Percentiles rank a stretch among this genome's conserved stretches.
Conservation (phyloP, 495 filamentous ascomycete genomes). For the Daldinia decipiens region DNA sequence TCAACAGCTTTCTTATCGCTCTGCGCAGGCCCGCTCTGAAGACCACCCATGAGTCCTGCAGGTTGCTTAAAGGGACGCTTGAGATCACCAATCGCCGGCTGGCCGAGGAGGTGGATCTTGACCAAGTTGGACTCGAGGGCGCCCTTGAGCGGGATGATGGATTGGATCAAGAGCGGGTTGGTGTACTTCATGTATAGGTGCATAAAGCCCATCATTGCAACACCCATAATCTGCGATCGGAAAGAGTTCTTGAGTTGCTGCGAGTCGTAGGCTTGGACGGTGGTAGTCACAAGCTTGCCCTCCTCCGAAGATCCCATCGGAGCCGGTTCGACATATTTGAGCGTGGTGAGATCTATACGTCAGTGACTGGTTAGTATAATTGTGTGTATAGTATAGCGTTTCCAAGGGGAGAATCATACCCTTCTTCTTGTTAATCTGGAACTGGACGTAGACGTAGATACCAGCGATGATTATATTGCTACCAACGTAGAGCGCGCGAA, state of each 20-base stretch:
- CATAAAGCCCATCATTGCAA: constrained; percentile 98
- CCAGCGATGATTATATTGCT: constrained; percentile 89
- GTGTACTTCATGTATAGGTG: constrained; percentile 99
- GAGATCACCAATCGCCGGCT: constrained; percentile 90
- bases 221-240: constrained; percentile 90
- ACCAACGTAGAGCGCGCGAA: constrained; percentile 83
- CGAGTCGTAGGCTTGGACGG: constrained; percentile 90
- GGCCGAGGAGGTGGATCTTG: constrained; percentile 92
- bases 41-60: constrained; percentile 79
- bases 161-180: constrained; percentile 98
- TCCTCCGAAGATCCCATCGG: constrained; percentile 91
- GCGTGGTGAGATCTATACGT: constrained; percentile 86
- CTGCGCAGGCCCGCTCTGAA: constrained; percentile 76
- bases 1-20: constrained; percentile 97
- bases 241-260: constrained; percentile 82
- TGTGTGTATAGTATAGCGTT: neutral
- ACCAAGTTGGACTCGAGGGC: constrained; percentile 92
- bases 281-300: constrained; percentile 94
- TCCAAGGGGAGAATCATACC: constrained; percentile 65
- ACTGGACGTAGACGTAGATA: constrained; percentile 84
- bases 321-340: constrained; percentile 97
- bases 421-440: constrained; percentile 91
- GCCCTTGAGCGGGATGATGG: constrained; percentile 95
- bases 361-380: constrained; percentile 19
- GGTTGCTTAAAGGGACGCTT: constrained; percentile 93